Evolutionary conservation across 495 filamentous ascomycete species (phyloP), one percentile per base, ranked within the genome.

Genomic region (Cenococcum geophilum): DNA sequence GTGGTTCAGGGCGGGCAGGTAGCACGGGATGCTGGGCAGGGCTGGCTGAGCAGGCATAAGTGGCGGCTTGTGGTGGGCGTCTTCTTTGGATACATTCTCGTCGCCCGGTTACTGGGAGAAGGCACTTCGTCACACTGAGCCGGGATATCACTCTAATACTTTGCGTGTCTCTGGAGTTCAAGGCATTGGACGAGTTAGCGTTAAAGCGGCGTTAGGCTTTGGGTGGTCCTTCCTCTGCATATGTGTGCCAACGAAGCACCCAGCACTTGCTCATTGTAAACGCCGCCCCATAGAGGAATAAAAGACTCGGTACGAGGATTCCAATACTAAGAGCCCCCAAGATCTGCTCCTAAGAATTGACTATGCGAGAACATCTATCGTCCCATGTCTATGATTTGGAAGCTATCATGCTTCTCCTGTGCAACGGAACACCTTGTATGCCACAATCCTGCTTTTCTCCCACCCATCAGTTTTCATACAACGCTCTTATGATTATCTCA

Each of bases 41-140:
- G 89, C 47, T 96, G 91, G 91, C 70, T 91, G 43, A 76, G 80
- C 59, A 81, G 85, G 57, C 86, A 96, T 74, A 91, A 89, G 74
- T 72, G 92, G 53, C 76, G 86, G 66, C 76, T 96, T 37, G 81
- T 80, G 4, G 79, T 86, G 16, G 83, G 75, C 0, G 69, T 86
- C 11, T 71, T 95, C 37, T 87, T 95, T 65, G 76, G 84, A 5
- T 96, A 92, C 73, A 89, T 91, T 12, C 72, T 96, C 51, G 76
- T 95, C 34, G 85, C 88, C 20, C 78, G 92, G 70, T 69, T 92
- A 27, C 73, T 95, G 5, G 88, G 77, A 20, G 81, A 84, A 59
- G 76, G 80, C 12, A 27, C 57, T 4, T 14, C 48, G 14, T 27
- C 49, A 6, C 49, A 18, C 22, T 49, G 45, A 49, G 49, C 3